Base-by-base conservation (phyloP, 768 basidiomycete genomes). In the Holtermannia corniformis region DNA sequence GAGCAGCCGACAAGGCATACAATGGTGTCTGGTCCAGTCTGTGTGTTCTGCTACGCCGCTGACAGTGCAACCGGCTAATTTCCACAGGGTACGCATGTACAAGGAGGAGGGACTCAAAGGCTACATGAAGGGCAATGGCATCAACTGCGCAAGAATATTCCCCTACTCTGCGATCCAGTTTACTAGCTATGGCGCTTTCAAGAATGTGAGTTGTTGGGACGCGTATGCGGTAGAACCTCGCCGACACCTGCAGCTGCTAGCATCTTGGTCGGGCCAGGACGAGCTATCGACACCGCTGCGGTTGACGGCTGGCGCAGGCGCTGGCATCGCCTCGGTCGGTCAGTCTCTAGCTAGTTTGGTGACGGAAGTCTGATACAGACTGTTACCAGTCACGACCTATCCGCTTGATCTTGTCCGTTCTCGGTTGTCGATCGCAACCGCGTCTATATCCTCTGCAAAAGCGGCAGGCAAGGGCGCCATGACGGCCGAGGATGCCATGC, bases 271-370 rank as follows among this genome's bases (percentile, higher is more conserved):
- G 82, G 85, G 89, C 13, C 76, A 81, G 12, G 82, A 76, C 65
- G 79, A 84, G 59, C 78, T 99, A 16, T 89, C 95, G 74, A 96
- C 92, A 41, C 86, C 86, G 1, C 84, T 85, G 58, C 80, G 93
- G 51, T 76, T 99, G 41, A 75, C 81, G 1, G 83, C 87, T 50
- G 93, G 93, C 57, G 90, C 89, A 19, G 74, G 93, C 12, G 93
- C 93, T 47, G 93, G 93, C 23, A 87, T 97, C 57, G 86, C 87
- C 7, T 91, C 89, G 55, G 93, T 99, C 57, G 87, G 90, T 90
- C 65, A 67, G 86, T 80, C 11, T 12, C 19, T 20, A 19, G 20
- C 23, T 41, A 24, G 19, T 21, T 21, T 11, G 2, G 26, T 1
- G 44, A 13, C 2, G 13, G 7, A 40, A 24, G 42, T 52, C 26